These are phyloP conservation scores for Erodium texanum DNA, from an alignment of 441 rosid species.

Conservation along the genomic window DNA sequence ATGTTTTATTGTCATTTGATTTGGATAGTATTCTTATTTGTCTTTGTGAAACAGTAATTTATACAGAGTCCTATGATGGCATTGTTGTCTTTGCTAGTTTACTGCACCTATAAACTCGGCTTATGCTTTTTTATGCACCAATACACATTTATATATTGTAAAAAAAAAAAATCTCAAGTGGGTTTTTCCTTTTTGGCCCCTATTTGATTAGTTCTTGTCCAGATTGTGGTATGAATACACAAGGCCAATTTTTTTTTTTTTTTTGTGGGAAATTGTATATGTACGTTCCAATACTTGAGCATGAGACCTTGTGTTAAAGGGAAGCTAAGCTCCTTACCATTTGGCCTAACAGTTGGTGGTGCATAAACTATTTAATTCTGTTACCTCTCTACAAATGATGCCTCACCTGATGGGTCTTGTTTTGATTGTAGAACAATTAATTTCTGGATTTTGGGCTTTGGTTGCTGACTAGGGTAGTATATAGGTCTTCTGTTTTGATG, in stretches of 20 bases:
- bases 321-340: not conserved
- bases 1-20: not conserved
- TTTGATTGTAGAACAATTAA: not conserved
- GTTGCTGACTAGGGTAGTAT: not conserved
- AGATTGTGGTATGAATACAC: not conserved
- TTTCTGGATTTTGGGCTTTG: not conserved
- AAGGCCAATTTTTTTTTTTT: not conserved
- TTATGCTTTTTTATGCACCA: not conserved
- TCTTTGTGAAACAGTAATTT: not conserved
- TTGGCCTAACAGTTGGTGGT: too few species aligned
- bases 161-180: not conserved
- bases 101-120: not conserved
- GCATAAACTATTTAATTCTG: not conserved
- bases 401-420: not conserved
- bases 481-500: not conserved
- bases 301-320: not conserved
- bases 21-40: not conserved
- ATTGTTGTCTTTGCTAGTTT: not conserved
- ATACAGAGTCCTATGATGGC: not conserved
- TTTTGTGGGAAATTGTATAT: not conserved
- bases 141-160: not conserved
- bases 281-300: not conserved
- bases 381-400: not conserved
- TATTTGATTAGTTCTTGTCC: not conserved
- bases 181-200: not conserved